These are phyloP conservation scores for Ormosia emarginata DNA, from an alignment of 306 rosid genomes.

Conservation along the genomic window DNA sequence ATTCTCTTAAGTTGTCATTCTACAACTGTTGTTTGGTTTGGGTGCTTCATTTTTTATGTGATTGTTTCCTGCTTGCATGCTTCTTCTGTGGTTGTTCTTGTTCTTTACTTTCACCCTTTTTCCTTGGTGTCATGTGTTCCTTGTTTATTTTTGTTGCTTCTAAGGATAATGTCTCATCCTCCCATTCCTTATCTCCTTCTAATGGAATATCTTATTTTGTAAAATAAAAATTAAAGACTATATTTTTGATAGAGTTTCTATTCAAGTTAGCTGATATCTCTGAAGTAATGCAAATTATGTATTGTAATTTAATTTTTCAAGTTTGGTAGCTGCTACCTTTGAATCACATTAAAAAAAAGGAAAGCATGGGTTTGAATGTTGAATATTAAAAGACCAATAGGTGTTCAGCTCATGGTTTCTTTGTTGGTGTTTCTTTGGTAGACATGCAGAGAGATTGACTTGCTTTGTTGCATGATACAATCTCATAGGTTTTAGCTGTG, in stretches of 20 bases:
- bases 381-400: neutral
- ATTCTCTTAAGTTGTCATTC: neutral
- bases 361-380: neutral
- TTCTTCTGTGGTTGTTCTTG: neutral
- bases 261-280: neutral
- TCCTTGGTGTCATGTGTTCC: neutral
- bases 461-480: too few species aligned
- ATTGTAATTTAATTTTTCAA: neutral
- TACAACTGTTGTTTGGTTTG: neutral
- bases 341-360: neutral
- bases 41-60: slow-evolving; percentile 6
- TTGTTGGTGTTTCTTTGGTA: too few species aligned
- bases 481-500: too few species aligned
- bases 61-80: neutral
- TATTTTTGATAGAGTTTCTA: neutral
- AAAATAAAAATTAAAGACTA: neutral
- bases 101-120: neutral
- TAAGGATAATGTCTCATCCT: neutral
- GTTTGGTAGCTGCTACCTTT: neutral
- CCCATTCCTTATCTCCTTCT: neutral
- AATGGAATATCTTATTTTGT: neutral
- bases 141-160: neutral
- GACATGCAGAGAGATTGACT: too few species aligned
- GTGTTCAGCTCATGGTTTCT: too few species aligned
- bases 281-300: neutral